Base-by-base conservation (phyloP, 176 grass and related monocot genomes). In the Alopecurus myosuroides region DNA sequence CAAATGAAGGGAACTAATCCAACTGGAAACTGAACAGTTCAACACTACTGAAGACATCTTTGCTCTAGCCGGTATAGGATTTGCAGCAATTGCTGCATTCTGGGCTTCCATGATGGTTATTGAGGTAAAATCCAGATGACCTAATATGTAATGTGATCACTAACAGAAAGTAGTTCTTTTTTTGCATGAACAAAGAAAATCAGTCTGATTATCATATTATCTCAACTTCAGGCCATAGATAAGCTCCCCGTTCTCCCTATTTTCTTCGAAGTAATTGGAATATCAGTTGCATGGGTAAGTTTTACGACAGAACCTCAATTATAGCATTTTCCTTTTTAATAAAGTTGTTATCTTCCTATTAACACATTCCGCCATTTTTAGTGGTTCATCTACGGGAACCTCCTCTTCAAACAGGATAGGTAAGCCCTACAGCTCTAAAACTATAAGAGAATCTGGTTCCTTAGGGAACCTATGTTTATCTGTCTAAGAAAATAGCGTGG, bases 331-430 rank as follows among this genome's bases (percentile, higher is more conserved):
- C 7, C 25, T 17, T 15, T 22, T 12, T 71, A 37, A 13, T 28
- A 58, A 48, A 48, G 41, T 3, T 49, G 25, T 48, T 73, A 22
- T 78, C 60, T 62, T 28, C 53, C 8, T 62, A 70, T 25, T 63
- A 48, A 70, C 48, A 17, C 50, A 55, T 81, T 17, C 84, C 56
- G 23, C 71, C 41, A 55, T 86, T 87, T 87, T 68, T 89, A 95
- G 97, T 79, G 85, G 78, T 98, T 98, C 78, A 84, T 98, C 82
- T 98, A 98, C 67, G 90, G 90, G 48, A 95, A 98, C 76, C 97
- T 98, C 64, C 86, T 98, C 30, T 94, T 98, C 88, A 98, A 91
- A 77, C 76, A 88, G 53, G 92, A 94, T 52, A 95, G 93, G 97
- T 95, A 92, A 65, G 46, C 42, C n/a, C n/a, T n/a, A n/a, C 13